Conservation (phyloP, 2,329 filamentous ascomycete genomes). For the Talaromyces pinophilus region DNA sequence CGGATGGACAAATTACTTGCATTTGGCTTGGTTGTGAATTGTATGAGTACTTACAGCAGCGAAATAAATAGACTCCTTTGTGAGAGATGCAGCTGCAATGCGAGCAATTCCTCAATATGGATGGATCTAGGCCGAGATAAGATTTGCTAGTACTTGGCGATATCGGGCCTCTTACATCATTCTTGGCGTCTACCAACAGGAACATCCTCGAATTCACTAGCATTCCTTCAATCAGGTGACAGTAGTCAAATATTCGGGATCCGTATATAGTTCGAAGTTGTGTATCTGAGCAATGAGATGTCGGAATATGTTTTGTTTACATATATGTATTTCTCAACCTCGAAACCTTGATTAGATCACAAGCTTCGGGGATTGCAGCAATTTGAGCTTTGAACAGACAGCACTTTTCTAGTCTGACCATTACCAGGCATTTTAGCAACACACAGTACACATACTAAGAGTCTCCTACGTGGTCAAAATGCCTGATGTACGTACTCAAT, state of each 20-base stretch:
- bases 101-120: neutral
- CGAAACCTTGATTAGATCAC: neutral
- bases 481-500: too few relatives aligned
- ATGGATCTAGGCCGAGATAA: slow-evolving; percentile 8
- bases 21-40: too few relatives aligned
- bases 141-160: slow-evolving; percentile 2
- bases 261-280: too few relatives aligned
- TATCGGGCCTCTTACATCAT: slow-evolving; percentile 8
- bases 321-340: neutral
- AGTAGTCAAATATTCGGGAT: too few relatives aligned
- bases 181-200: neutral
- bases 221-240: neutral
- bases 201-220: neutral
- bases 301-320: neutral
- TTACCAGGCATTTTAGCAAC: too few relatives aligned
- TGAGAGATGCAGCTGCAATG: neutral
- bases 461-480: too few relatives aligned
- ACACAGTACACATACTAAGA: too few relatives aligned
- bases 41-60: neutral
- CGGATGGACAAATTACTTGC: neutral
- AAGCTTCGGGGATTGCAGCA: neutral
- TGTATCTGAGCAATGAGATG: neutral
- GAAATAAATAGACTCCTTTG: too few relatives aligned
- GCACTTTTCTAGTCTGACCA: too few relatives aligned
- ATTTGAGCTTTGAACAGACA: too few relatives aligned